phyloP scores from a whole-genome alignment of 1,139 yeast genomes.

The Candida sanyaensis region DNA sequence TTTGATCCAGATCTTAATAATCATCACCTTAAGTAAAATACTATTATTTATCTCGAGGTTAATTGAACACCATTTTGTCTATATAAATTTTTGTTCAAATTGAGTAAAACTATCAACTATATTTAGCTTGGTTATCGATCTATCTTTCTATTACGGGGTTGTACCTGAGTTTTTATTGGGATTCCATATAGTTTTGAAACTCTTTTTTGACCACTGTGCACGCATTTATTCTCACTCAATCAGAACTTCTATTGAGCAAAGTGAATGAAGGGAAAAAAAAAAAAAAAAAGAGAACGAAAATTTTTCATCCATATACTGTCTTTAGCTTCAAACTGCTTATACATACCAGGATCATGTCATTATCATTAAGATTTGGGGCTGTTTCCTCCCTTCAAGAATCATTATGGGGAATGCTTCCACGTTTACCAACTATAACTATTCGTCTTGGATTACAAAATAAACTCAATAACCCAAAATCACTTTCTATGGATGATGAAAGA shows the following conservation, averaged over 20 bases:
- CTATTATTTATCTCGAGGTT: too few relatives aligned
- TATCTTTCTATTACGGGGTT: too few relatives aligned
- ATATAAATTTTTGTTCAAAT: too few relatives aligned
- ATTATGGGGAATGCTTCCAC: constrained; percentile 23
- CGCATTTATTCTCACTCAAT: background rate
- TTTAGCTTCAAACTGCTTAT: too few relatives aligned
- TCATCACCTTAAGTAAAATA: too few relatives aligned
- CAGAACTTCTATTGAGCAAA: background rate
- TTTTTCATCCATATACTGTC: background rate
- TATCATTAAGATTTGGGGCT: constrained; percentile 24
- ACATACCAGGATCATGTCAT: constrained; percentile 20
- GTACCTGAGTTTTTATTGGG: too few relatives aligned
- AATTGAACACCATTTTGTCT: too few relatives aligned
- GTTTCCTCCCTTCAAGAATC: constrained; percentile 16
- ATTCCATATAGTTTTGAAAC: too few relatives aligned
- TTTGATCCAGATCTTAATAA: too few relatives aligned
- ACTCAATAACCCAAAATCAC: constrained; percentile 1
- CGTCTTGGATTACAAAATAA: constrained; percentile 9
- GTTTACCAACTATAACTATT: constrained; percentile 21
- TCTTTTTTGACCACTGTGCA: background rate
- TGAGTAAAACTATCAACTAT: too few relatives aligned
- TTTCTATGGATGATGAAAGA: constrained; percentile 25
- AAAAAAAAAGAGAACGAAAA: background rate
- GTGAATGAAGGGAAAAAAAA: background rate
- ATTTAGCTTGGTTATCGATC: too few relatives aligned